Evolutionary conservation across 2,329 filamentous ascomycete species (phyloP).

Genomic region (Orbilia quercus): DNA sequence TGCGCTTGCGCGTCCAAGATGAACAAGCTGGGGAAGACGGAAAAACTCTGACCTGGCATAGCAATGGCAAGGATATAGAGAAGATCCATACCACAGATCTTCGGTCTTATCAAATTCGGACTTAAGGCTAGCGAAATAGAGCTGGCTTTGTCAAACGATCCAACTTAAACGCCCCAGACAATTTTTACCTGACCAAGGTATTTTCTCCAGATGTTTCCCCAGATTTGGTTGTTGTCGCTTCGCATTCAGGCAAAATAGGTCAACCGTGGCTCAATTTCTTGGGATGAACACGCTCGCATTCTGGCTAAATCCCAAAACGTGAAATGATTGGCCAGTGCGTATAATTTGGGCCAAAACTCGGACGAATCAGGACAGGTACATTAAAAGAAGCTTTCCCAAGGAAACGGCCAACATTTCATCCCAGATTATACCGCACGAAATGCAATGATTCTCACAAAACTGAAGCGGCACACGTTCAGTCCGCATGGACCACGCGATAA

Average conservation of each 20-base stretch:
- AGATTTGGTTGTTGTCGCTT: conserved; percentile 12
- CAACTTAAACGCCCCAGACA: too few relatives aligned
- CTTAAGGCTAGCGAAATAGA: not conserved
- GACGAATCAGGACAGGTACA: too few relatives aligned
- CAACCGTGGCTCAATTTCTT: conserved; percentile 20
- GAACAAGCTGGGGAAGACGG: conserved; percentile 20
- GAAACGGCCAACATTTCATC: conserved; percentile 6
- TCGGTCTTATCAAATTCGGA: not conserved
- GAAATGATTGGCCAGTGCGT: conserved; percentile 9
- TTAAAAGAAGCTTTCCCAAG: too few relatives aligned
- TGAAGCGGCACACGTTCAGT: too few relatives aligned
- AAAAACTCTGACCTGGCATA: conserved; percentile 32
- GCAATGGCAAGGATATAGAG: not conserved
- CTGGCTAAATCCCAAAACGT: conserved; percentile 23
- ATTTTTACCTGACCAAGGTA: too few relatives aligned
- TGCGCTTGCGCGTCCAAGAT: too few relatives aligned
- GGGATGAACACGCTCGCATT: conserved; percentile 1
- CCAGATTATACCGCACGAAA: conserved; percentile 20
- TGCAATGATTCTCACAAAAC: too few relatives aligned
- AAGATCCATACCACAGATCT: not conserved
- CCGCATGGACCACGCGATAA: too few relatives aligned
- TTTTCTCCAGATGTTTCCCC: too few relatives aligned
- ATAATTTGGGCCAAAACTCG: too few relatives aligned
- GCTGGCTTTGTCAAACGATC: too few relatives aligned
- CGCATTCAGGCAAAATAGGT: conserved; percentile 30